phyloP scores from a whole-genome alignment of 805 yeast genomes.

The Lachancea cidri region DNA sequence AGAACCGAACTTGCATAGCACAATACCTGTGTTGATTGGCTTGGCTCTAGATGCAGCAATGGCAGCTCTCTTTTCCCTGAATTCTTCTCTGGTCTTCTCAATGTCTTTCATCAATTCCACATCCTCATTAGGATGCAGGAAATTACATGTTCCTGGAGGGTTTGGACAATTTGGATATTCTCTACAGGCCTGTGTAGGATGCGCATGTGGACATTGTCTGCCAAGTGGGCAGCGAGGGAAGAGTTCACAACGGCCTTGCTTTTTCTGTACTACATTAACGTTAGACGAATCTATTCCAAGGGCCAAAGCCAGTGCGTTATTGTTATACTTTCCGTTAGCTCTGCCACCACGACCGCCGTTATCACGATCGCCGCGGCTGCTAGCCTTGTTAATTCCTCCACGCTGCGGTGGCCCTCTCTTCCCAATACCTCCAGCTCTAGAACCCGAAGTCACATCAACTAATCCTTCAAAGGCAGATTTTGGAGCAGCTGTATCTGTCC shows the following conservation, averaged over 20 bases:
- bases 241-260: conserved; percentile 60
- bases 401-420: conserved; percentile 11
- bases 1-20: conserved; percentile 70
- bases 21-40: conserved; percentile 44
- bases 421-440: conserved; percentile 6
- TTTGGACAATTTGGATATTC: conserved; percentile 75
- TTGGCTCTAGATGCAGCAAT: conserved; percentile 32
- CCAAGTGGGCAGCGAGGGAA: conserved; percentile 66
- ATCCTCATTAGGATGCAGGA: conserved; percentile 81
- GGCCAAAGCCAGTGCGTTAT: conserved; percentile 37
- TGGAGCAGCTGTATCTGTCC: conserved; percentile 8
- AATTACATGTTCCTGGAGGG: conserved; percentile 77
- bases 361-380: conserved; percentile 17
- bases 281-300: conserved; percentile 31
- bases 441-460: conserved; percentile 6
- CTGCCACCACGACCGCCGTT: conserved; percentile 17
- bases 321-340: conserved; percentile 25
- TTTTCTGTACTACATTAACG: conserved; percentile 39
- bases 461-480: conserved; percentile 29
- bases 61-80: conserved; percentile 39
- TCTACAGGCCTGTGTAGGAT: conserved; percentile 73
- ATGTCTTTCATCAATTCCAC: conserved; percentile 63
- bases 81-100: conserved; percentile 55
- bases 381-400: conserved; percentile 18
- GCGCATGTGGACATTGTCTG: conserved; percentile 67